Conservation (phyloP, 768 basidiomycete species). For the Rhizopogon vesiculosus region DNA sequence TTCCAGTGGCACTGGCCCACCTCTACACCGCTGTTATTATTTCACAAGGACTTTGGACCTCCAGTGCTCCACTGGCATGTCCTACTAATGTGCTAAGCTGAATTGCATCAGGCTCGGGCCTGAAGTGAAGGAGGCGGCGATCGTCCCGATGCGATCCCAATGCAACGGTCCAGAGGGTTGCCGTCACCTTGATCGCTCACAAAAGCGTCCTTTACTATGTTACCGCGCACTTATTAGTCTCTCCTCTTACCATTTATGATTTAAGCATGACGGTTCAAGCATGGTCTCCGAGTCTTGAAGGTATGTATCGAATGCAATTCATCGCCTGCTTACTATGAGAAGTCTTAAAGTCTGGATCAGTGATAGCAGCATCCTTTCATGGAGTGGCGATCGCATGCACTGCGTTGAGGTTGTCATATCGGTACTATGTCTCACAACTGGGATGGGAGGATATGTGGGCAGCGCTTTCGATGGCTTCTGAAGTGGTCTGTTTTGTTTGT, state of each 20-base stretch:
- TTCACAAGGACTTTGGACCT: no score
- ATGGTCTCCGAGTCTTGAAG: background rate
- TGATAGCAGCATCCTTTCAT: conserved; percentile 12
- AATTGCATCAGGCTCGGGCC: no score
- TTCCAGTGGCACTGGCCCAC: no score
- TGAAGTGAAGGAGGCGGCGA: background rate
- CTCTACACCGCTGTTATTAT: no score
- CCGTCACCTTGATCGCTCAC: background rate
- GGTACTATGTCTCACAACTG: conserved; percentile 14
- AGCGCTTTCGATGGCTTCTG: conserved; percentile 14
- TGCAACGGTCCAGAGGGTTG: background rate
- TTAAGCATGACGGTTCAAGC: background rate
- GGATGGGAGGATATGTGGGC: conserved; percentile 27
- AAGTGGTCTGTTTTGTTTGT: conserved; percentile 9
- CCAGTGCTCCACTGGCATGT: no score
- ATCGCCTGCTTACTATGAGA: background rate
- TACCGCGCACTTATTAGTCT: background rate
- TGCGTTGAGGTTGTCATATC: conserved; percentile 15
- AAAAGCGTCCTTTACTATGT: background rate
- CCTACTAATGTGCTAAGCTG: no score
- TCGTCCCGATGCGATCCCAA: background rate
- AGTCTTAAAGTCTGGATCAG: conserved; percentile 5
- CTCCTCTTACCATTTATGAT: background rate
- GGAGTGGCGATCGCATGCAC: conserved; percentile 18
- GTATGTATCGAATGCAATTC: background rate